Conservation (phyloP, 2,329 filamentous ascomycete genomes). For the Xylaria multiplex region DNA sequence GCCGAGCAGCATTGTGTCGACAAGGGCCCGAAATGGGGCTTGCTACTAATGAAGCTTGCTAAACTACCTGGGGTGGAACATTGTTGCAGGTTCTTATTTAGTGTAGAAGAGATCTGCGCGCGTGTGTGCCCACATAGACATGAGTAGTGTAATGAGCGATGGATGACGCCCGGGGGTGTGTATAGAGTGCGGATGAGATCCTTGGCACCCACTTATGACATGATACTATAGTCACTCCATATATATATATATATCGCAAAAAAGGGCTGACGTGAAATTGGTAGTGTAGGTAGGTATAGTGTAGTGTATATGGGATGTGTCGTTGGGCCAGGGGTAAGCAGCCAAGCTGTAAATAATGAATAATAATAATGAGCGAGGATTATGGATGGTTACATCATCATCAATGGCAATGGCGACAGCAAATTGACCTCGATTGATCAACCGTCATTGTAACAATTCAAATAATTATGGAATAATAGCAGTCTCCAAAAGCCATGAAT, state of each 20-base stretch:
- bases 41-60: slow-evolving; percentile 42
- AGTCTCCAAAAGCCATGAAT: no score
- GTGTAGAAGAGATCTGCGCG: slow-evolving; percentile 44
- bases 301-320: slow-evolving; percentile 1
- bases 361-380: not conserved
- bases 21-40: slow-evolving; percentile 42
- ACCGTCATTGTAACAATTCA: no score
- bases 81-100: slow-evolving; percentile 42
- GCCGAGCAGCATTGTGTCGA: slow-evolving; percentile 39
- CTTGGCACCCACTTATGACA: slow-evolving; percentile 27
- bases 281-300: not conserved
- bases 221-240: slow-evolving; percentile 22
- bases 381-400: not conserved
- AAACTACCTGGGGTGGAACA: slow-evolving; percentile 34
- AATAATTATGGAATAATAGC: no score
- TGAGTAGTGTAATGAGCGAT: slow-evolving; percentile 31
- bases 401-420: not conserved
- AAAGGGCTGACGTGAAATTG: slow-evolving; percentile 25
- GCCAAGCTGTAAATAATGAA: slow-evolving; percentile 2
- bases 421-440: no score
- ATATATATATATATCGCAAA: slow-evolving; percentile 5
- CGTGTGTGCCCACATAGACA: not conserved
- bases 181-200: slow-evolving; percentile 17
- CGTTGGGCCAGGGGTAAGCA: slow-evolving; percentile 8
- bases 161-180: slow-evolving; percentile 34